Evolutionary conservation across 495 filamentous ascomycete species (phyloP), one percentile per base, ranked within the genome.

Genomic region (Tetracladium setigerum): DNA sequence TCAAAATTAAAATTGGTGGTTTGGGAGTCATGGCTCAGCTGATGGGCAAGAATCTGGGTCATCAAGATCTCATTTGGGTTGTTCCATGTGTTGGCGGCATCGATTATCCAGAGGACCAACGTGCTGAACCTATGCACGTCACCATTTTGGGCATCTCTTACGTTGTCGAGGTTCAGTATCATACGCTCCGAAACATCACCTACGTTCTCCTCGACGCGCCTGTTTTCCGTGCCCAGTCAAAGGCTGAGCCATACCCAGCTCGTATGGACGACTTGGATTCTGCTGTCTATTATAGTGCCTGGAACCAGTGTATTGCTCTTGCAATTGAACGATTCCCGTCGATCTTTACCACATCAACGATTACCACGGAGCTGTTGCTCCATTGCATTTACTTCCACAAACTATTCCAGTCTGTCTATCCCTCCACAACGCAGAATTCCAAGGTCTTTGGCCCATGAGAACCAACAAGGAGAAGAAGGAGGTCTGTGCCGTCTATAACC

Each of bases 331-430:
- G 74, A 18, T 79, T 77, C 59, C 74, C 80, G 69, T 85, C 38
- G 82, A 87, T 53, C 57, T 89, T 14, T 89, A 89, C 58, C 84
- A 89, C 60, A 82, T 87, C 57, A 89, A 89, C 61, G 84, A 89
- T 59, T 89, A 87, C 60, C 84, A 89, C 50, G 84, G 84, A 27
- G 79, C 84, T 15, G 63, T 84, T 6, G 84, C 84, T 34, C 83
- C 82, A 12, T 67, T 87, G 8, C 83, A 88, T 49, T 68, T 86
- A 14, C 69, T 87, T 2, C 83, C 84, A 12, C 18, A 37, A 36
- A 36, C 68, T 1, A 57, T 72, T 36, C 73, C 70, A 1, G 56
- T 65, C 11, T 71, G 66, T 36, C 57, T 73, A 2, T 77, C 71
- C n/a, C 71, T 79, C 14, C 78, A 82, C 61, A 82, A 87, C 51